Evolutionary conservation across 2,329 filamentous ascomycete genomes (phyloP).

Genomic region (Aspergillus costaricaensis): DNA sequence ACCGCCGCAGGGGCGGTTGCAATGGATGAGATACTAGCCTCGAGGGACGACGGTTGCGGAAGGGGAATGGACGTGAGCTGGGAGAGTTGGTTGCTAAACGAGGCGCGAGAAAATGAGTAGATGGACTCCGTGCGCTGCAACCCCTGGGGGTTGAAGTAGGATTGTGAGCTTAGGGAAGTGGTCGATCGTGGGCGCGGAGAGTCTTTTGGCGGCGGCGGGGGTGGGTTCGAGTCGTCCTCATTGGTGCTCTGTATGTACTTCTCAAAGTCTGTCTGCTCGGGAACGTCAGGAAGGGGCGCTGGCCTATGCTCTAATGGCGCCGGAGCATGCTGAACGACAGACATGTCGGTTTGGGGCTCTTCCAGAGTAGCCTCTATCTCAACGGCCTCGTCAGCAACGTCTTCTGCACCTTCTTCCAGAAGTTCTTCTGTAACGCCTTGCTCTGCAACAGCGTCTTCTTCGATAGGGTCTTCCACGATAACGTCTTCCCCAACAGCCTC

Average conservation of each 20-base stretch:
- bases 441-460: neutral
- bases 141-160: slow-evolving; percentile 48
- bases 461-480: neutral
- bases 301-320: slow-evolving; percentile 24
- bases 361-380: neutral
- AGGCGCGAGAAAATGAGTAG: slow-evolving; percentile 87
- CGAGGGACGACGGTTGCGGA: slow-evolving; percentile 80
- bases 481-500: neutral
- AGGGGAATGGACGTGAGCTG: slow-evolving; percentile 89
- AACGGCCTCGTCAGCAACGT: neutral
- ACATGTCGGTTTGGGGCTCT: slow-evolving; percentile 27
- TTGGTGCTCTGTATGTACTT: slow-evolving; percentile 44
- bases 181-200: slow-evolving; percentile 29
- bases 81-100: slow-evolving; percentile 89
- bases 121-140: slow-evolving; percentile 76
- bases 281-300: slow-evolving; percentile 15
- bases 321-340: slow-evolving; percentile 30
- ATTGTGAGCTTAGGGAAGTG: slow-evolving; percentile 39
- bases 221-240: slow-evolving; percentile 32
- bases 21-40: slow-evolving; percentile 80
- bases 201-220: slow-evolving; percentile 41
- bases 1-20: slow-evolving; percentile 82
- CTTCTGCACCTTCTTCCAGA: neutral
- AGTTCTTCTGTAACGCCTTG: neutral
- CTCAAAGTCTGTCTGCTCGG: slow-evolving; percentile 43